These are phyloP conservation scores for Sarocladium strictum DNA, from an alignment of 2,329 filamentous ascomycete genomes.

Conservation along the genomic window DNA sequence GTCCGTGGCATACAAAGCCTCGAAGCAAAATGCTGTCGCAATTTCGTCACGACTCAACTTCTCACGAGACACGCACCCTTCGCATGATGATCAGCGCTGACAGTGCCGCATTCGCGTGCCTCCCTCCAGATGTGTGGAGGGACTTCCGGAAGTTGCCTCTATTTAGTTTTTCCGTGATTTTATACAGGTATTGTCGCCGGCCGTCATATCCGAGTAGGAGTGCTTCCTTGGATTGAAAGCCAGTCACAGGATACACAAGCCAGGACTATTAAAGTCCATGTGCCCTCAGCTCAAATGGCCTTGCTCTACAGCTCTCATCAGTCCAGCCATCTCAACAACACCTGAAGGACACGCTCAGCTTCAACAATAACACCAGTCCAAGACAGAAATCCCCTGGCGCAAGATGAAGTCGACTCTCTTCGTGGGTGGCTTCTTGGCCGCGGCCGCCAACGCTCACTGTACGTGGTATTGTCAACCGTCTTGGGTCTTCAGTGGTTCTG, in stretches of 20 bases:
- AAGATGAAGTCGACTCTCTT: not conserved
- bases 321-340: not conserved
- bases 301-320: not conserved
- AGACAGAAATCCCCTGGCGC: not conserved
- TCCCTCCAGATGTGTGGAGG: not conserved
- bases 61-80: not conserved
- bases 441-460: slow-evolving; percentile 6
- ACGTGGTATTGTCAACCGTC: not conserved
- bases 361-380: not conserved
- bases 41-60: not conserved
- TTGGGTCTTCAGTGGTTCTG: not conserved
- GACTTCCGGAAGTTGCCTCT: not conserved
- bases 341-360: not conserved
- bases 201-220: not conserved
- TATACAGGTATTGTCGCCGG: not conserved
- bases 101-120: slow-evolving; percentile 3
- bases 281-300: not conserved
- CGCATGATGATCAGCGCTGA: slow-evolving; percentile 6
- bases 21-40: not conserved
- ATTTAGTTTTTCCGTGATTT: not conserved
- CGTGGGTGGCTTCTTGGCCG: slow-evolving; percentile 1
- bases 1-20: not conserved
- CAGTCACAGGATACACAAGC: not conserved
- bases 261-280: not conserved
- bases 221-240: not conserved